phyloP scores from a whole-genome alignment of 2,329 filamentous ascomycete genomes.

The Fonsecaea monophora region DNA sequence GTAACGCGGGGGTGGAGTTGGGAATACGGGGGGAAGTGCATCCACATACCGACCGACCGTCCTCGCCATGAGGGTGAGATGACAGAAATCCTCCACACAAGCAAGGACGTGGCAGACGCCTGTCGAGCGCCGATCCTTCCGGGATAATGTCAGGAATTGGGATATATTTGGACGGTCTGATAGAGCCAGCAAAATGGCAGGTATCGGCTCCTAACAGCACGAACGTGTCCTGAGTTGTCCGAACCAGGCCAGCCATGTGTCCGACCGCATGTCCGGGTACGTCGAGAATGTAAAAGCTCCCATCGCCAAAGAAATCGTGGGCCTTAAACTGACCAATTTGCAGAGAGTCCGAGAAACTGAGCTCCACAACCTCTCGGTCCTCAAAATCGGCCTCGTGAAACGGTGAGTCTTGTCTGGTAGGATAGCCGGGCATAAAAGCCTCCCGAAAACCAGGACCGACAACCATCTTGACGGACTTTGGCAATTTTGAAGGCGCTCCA shows the following conservation, averaged over 20 bases:
- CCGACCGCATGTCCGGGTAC: constrained; percentile 43
- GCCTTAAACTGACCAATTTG: constrained; percentile 44
- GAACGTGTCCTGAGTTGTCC: constrained; percentile 36
- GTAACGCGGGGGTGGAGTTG: not conserved
- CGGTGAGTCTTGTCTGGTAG: constrained; percentile 46
- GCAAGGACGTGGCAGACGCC: constrained; percentile 34
- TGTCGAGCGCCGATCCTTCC: not conserved
- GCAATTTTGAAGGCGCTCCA: constrained; percentile 58
- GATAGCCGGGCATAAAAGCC: constrained; percentile 57
- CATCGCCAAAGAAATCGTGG: constrained; percentile 63
- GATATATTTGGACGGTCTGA: constrained; percentile 41
- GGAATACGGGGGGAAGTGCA: no score
- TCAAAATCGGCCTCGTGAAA: constrained; percentile 48
- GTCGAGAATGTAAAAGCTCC: constrained; percentile 62
- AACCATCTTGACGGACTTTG: constrained; percentile 54
- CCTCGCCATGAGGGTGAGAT: constrained; percentile 23
- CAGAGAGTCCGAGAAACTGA: constrained; percentile 45
- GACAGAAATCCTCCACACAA: constrained; percentile 36
- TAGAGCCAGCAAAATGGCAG: constrained; percentile 31
- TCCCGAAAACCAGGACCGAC: constrained; percentile 62
- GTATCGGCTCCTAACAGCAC: constrained; percentile 34
- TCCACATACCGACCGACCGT: constrained; percentile 20
- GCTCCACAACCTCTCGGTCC: constrained; percentile 39
- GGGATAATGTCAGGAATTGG: constrained; percentile 39
- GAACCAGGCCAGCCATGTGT: constrained; percentile 39